Percentiles rank a stretch among this genome's conserved stretches.
phyloP scores from a whole-genome alignment of 2,329 filamentous ascomycete genomes.

The Epichloe typhina region DNA sequence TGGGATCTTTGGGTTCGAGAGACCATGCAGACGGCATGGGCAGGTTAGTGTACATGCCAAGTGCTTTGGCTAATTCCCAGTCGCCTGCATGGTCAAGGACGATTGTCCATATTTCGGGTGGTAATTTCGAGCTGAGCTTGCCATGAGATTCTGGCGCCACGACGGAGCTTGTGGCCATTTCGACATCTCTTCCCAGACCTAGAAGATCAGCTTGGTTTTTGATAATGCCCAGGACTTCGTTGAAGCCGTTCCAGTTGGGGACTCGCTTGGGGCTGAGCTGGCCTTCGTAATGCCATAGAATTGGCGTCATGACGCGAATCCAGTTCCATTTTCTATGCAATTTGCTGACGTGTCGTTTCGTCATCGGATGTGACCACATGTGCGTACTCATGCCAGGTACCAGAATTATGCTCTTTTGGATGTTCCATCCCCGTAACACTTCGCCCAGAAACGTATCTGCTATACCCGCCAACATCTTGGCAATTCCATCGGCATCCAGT shows the following conservation, averaged over 20 bases:
- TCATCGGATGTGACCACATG: constrained; percentile 86
- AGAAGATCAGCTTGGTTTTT: constrained; percentile 66
- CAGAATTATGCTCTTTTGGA: constrained; percentile 70
- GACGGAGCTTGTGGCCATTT: constrained; percentile 32
- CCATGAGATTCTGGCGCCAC: constrained; percentile 21
- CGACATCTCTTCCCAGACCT: constrained; percentile 59
- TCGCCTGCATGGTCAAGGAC: constrained; percentile 75
- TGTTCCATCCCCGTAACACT: constrained; percentile 74
- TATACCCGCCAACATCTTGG: constrained; percentile 77
- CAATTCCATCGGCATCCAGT: constrained; percentile 71
- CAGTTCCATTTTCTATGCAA: constrained; percentile 75
- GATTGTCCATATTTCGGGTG: constrained; percentile 79
- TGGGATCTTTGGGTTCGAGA: constrained; percentile 41
- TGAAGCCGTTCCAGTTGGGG: constrained; percentile 50
- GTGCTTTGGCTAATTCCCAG: constrained; percentile 76
- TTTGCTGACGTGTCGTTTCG: constrained; percentile 75
- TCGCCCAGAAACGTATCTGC: constrained; percentile 71
- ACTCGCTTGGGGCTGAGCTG: constrained; percentile 35
- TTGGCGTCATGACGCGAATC: constrained; percentile 68
- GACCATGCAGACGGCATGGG: constrained; percentile 60
- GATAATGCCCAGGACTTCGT: constrained; percentile 60
- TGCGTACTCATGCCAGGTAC: constrained; percentile 80
- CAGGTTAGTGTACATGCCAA: constrained; percentile 70
- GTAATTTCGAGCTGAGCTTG: constrained; percentile 39
- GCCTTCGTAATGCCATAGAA: constrained; percentile 67